Conservation (phyloP, 805 yeast genomes). For the Candida koratica region DNA sequence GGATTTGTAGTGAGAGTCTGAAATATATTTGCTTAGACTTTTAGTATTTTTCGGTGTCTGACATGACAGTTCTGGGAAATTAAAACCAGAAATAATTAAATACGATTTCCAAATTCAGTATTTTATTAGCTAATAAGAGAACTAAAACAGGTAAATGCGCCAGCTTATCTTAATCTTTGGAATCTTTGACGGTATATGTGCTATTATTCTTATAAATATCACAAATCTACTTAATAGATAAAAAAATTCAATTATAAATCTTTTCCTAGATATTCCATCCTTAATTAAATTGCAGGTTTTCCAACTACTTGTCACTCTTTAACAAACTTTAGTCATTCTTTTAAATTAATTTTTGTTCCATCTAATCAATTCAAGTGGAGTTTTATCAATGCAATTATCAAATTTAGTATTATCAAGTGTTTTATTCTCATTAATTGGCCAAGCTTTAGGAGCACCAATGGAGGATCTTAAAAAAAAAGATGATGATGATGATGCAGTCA, state of each 20-base stretch:
- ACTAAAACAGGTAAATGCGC: no score
- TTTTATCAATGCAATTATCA: slow-evolving; percentile 25
- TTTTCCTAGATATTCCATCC: slow-evolving; percentile 5
- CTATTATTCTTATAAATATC: slow-evolving; percentile 4
- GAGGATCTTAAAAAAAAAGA: slow-evolving; percentile 16
- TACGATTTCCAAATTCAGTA: no score
- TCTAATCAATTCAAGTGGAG: slow-evolving; percentile 1
- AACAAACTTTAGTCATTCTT: slow-evolving; percentile 19
- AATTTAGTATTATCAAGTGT: slow-evolving; percentile 19
- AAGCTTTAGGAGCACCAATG: slow-evolving; percentile 19
- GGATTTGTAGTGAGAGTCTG: no score
- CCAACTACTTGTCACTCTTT: slow-evolving; percentile 16
- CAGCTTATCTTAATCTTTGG: no score
- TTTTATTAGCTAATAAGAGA: no score
- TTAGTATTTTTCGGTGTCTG: no score
- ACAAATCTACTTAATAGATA: not conserved
- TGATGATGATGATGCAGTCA: slow-evolving; percentile 25
- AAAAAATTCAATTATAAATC: slow-evolving; percentile 4
- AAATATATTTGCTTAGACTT: no score
- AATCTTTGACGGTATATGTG: not conserved
- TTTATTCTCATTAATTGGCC: slow-evolving; percentile 20
- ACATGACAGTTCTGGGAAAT: not conserved
- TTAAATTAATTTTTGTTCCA: slow-evolving; percentile 7
- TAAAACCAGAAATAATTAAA: no score
- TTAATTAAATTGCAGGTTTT: slow-evolving; percentile 4